Evolutionary conservation across 179 eudicot species (phyloP).

Genomic region (Beta lomatogona): DNA sequence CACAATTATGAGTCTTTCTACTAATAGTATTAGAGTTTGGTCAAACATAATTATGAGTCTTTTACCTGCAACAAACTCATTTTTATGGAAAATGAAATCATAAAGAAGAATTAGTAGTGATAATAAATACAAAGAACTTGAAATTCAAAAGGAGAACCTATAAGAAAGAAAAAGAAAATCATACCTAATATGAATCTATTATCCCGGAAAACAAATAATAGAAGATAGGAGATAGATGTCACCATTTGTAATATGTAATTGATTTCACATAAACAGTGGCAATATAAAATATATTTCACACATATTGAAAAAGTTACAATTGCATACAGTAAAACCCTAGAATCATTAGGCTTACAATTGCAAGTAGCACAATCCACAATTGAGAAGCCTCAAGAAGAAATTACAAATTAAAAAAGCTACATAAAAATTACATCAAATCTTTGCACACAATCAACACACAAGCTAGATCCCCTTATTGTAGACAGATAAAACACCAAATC

Average conservation of each 20-base stretch:
- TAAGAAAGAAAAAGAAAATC: not conserved
- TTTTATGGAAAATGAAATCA: too few species aligned
- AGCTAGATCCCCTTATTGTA: not conserved
- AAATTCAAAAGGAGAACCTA: too few species aligned
- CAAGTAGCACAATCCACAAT: conserved; percentile 4
- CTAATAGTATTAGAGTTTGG: too few species aligned
- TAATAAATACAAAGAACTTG: too few species aligned
- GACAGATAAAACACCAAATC: conserved; percentile 5
- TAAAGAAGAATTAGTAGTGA: too few species aligned
- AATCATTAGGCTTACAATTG: conserved; percentile 12
- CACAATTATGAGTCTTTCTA: too few species aligned
- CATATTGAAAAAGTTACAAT: not conserved
- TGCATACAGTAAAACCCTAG: conserved; percentile 32
- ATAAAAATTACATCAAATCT: not conserved
- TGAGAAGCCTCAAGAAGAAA: not conserved
- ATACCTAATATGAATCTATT: not conserved
- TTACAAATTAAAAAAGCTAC: not conserved
- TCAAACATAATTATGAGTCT: too few species aligned
- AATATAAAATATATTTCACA: not conserved
- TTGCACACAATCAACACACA: not conserved
- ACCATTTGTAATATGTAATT: not conserved
- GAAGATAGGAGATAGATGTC: not conserved
- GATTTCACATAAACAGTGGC: not conserved
- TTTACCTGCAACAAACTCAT: too few species aligned
- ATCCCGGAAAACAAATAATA: not conserved